Evolutionary conservation across 1,284 basidiomycete species (phyloP).

Genomic region (Peniophora sp.): DNA sequence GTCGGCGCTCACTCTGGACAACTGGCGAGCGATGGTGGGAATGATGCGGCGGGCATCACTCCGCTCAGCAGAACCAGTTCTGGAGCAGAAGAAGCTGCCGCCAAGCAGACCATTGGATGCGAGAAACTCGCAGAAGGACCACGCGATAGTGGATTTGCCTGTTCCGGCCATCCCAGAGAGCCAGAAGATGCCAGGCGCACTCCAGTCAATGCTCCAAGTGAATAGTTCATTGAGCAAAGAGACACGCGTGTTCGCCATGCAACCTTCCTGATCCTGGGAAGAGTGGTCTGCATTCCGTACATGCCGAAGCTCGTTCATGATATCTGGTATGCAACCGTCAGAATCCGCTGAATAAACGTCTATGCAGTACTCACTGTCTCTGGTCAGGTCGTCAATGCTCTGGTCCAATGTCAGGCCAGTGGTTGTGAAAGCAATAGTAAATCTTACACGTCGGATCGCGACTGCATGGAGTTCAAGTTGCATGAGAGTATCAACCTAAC

Average conservation of each 20-base stretch:
- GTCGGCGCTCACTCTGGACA: neutral
- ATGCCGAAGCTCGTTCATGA: neutral
- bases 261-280: neutral
- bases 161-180: constrained; percentile 17
- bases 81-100: constrained; percentile 15
- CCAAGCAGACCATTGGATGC: constrained; percentile 7
- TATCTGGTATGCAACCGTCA: neutral
- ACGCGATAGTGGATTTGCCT: constrained; percentile 16
- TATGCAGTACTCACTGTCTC: neutral
- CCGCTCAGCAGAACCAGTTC: neutral
- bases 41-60: neutral
- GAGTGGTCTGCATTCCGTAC: neutral
- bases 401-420: neutral
- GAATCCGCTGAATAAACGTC: neutral
- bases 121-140: constrained; percentile 8
- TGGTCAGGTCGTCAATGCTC: neutral
- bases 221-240: constrained; percentile 8
- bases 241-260: constrained; percentile 10
- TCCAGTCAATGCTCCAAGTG: constrained; percentile 6
- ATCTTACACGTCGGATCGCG: too few relatives aligned
- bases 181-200: constrained; percentile 12
- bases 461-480: too few relatives aligned
- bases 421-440: neutral
- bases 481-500: too few relatives aligned
- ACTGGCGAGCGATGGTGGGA: neutral